phyloP scores from a whole-genome alignment of 2,329 filamentous ascomycete species.

The Trichoderma sp. region DNA sequence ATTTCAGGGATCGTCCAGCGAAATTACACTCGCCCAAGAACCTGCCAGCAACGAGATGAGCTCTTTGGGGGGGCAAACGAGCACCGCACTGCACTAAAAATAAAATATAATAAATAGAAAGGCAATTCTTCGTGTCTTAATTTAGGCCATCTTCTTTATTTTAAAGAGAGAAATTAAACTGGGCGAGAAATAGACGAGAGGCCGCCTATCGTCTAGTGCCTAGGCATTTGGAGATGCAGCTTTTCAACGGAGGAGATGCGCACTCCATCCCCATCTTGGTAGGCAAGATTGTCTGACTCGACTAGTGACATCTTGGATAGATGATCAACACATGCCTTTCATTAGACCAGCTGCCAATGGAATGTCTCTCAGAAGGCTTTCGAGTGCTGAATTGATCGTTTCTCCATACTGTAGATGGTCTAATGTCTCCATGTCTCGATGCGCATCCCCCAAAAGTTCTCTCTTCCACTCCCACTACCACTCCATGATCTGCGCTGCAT shows the following conservation, averaged over 20 bases:
- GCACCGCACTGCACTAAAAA: neutral
- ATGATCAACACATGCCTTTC: neutral
- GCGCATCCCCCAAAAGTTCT: neutral
- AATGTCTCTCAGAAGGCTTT: neutral
- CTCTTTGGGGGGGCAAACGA: neutral
- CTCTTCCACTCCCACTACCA: neutral
- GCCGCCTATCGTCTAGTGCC: constrained; percentile 1
- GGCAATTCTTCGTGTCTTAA: neutral
- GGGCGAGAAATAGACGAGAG: constrained; percentile 12
- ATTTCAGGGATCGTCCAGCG: constrained; percentile 25
- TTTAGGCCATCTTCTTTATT: neutral
- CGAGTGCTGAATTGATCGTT: neutral
- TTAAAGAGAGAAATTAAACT: neutral
- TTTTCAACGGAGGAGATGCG: neutral
- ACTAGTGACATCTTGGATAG: neutral
- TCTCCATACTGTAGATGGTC: neutral
- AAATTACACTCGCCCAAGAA: constrained; percentile 7
- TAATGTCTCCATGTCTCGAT: neutral
- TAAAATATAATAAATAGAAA: neutral
- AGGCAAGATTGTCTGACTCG: neutral
- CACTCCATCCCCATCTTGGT: neutral
- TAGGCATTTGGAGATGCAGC: neutral
- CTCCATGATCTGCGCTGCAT: constrained; percentile 5
- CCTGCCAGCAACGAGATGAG: constrained; percentile 16
- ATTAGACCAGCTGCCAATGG: neutral